phyloP scores from a whole-genome alignment of 1,284 basidiomycete genomes.

The Trichosporon inkin region DNA sequence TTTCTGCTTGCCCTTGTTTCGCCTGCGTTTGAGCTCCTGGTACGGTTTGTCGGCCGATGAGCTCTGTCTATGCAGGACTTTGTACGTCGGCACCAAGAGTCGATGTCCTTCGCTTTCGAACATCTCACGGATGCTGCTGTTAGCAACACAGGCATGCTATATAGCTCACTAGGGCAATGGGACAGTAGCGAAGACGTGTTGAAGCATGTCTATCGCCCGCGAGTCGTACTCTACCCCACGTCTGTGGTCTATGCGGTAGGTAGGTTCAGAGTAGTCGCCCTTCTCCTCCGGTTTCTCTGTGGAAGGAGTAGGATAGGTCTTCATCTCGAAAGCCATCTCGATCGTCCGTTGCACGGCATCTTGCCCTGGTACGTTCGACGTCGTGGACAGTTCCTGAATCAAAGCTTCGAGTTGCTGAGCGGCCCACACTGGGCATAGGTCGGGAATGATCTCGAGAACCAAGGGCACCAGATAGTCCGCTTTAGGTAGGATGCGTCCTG shows the following conservation, averaged over 20 bases:
- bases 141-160: background rate
- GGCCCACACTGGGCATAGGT: conserved; percentile 34
- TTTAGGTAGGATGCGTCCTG: conserved; percentile 9
- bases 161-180: background rate
- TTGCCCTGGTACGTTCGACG: conserved; percentile 18
- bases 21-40: conserved; percentile 26
- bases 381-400: conserved; percentile 13
- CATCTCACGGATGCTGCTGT: conserved; percentile 28
- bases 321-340: conserved; percentile 31
- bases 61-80: conserved; percentile 22
- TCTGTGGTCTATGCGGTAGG: conserved; percentile 20
- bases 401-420: conserved; percentile 6
- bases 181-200: conserved; percentile 18
- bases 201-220: conserved; percentile 1
- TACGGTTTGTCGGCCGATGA: conserved; percentile 29
- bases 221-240: background rate
- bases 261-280: conserved; percentile 20
- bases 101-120: conserved; percentile 1
- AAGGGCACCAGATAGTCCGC: conserved; percentile 28
- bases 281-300: conserved; percentile 14
- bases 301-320: conserved; percentile 33
- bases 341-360: conserved; percentile 24
- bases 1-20: conserved; percentile 51
- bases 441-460: conserved; percentile 42
- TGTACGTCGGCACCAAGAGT: conserved; percentile 35